Conservation (phyloP, 306 rosid genomes). For the Pueraria montana region DNA sequence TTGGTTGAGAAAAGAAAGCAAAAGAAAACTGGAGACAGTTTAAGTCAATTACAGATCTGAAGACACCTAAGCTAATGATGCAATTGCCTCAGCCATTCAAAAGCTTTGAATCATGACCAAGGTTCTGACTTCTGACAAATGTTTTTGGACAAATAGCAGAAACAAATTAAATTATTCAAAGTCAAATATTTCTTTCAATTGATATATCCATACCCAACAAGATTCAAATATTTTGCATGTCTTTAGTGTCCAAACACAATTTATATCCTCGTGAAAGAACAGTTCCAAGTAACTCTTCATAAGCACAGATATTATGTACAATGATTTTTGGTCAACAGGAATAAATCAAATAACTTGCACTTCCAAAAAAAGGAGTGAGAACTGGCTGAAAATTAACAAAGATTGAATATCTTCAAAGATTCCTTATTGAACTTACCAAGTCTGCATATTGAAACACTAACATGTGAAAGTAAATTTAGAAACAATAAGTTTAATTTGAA, state of each 20-base stretch:
- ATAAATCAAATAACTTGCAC: neutral
- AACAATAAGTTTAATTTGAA: constrained; percentile 23
- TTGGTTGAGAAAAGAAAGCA: neutral
- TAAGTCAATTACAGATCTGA: neutral
- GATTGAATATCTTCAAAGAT: neutral
- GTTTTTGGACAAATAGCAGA: neutral
- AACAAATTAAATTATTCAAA: constrained; percentile 8
- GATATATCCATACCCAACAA: neutral
- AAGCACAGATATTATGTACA: constrained; percentile 7
- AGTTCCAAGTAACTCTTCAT: neutral
- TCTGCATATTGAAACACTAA: neutral
- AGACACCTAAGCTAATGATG: neutral
- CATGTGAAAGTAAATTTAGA: constrained; percentile 15
- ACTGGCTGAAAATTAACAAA: constrained; percentile 12
- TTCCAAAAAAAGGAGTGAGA: neutral
- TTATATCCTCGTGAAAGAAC: neutral
- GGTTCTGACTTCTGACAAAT: neutral
- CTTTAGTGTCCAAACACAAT: constrained; percentile 7
- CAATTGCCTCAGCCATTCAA: constrained; percentile 1
- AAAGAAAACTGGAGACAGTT: constrained; percentile 12
- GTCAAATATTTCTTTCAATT: neutral
- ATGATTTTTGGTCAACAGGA: constrained; percentile 10
- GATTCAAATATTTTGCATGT: neutral
- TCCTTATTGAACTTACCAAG: constrained; percentile 22
- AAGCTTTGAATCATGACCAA: constrained; percentile 17